Evolutionary conservation across 2,329 filamentous ascomycete genomes (phyloP), one percentile per base, ranked within the genome.

Genomic region (Thielaviopsis populi): DNA sequence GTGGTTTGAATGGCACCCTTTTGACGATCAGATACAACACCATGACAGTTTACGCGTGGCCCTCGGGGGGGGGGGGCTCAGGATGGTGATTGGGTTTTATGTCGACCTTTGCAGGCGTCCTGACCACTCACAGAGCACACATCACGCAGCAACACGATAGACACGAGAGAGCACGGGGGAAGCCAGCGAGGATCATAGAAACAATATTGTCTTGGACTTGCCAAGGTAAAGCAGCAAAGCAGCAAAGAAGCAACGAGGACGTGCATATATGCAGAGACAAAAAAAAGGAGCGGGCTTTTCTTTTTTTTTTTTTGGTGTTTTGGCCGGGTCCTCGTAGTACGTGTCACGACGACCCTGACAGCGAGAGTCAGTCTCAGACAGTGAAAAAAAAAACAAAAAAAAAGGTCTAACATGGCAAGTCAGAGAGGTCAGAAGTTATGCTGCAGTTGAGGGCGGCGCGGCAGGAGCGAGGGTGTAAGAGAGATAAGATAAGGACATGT

Each of bases 11-110:
- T 11, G 27, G 8, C 5, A 15, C 53, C 30, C 17, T 27, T 27
- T 56, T 17, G 17, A 37, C 33, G 27, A 56, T 56, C 53, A 13
- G 17, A 56, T 37, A 37, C 53, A 37, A 33, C 27, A 33, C 37
- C 53, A 56, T 27, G 27, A 56, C 53, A 56, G 19, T 27, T 56
- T 56, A 56, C 53, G 53, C 53, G 53, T 56, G 53, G 53, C 53
- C 53, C 17, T n/a, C 15, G 7, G 17, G 30, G 22, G 48, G 48
- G 24, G 19, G 15, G 48, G 15, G 15, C 8, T 7, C 5, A 19
- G n/a, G 27, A 56, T 50, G 19, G 7, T 11, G 10, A 10, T 37
- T 8, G 46, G 46, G 22, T 50, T 37, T 8, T 8, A 8, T 37
- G 33, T 8, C 6, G 33, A 10, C 33, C 8, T 8, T 8, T 37